phyloP scores from a whole-genome alignment of 1,284 basidiomycete genomes.

The Porogramme epimiltina region DNA sequence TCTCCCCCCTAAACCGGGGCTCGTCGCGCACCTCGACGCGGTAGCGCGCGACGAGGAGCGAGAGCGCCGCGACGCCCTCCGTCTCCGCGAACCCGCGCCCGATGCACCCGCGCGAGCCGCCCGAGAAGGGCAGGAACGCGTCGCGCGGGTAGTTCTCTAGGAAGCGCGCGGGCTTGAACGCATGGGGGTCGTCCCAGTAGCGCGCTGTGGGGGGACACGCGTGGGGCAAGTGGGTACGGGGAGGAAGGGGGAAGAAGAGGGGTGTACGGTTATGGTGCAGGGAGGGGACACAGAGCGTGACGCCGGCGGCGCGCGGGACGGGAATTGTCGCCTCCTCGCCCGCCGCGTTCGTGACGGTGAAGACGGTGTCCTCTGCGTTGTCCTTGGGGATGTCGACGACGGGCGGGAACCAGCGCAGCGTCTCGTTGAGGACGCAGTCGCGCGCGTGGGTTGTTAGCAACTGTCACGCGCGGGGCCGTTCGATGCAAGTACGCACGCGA shows the following conservation, averaged over 20 bases:
- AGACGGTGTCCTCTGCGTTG: conserved; percentile 48
- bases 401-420: conserved; percentile 60
- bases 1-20: conserved; percentile 32
- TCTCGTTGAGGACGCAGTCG: conserved; percentile 59
- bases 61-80: conserved; percentile 29
- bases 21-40: conserved; percentile 31
- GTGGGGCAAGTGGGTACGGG: background rate
- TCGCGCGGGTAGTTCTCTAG: conserved; percentile 40
- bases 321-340: conserved; percentile 43
- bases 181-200: conserved; percentile 42
- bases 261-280: conserved; percentile 43
- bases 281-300: conserved; percentile 44
- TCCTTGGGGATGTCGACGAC: conserved; percentile 46
- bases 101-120: conserved; percentile 40
- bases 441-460: background rate
- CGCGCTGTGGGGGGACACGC: conserved; percentile 29
- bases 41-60: conserved; percentile 23
- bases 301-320: conserved; percentile 46
- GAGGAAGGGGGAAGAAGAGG: background rate
- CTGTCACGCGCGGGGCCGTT: background rate
- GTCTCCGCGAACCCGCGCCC: conserved; percentile 39
- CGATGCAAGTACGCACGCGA: conserved; percentile 17
- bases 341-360: conserved; percentile 38
- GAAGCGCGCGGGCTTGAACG: conserved; percentile 44
- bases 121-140: conserved; percentile 44